Evolutionary conservation across 179 eudicot species (phyloP).

Genomic region (Corrigiola litoralis): DNA sequence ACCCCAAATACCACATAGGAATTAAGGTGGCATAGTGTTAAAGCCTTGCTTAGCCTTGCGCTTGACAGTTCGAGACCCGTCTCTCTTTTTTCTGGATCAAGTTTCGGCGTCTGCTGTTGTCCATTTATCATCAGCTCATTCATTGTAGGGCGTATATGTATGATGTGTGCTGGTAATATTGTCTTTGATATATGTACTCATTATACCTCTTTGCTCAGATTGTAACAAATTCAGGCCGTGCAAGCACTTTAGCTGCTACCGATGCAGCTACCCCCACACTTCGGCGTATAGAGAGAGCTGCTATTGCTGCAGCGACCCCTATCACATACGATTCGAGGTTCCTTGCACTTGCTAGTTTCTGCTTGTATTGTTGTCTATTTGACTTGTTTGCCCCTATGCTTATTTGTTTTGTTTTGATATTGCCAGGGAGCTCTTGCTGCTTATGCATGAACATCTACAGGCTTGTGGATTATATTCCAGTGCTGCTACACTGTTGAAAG

Average conservation of each 20-base stretch:
- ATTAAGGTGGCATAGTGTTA: too few species aligned
- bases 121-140: too few species aligned
- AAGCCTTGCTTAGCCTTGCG: too few species aligned
- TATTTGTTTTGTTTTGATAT: constrained; percentile 12
- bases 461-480: constrained; percentile 80
- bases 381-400: constrained; percentile 1
- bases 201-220: constrained; percentile 38
- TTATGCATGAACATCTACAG: constrained; percentile 91
- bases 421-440: constrained; percentile 85
- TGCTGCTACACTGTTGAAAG: constrained; percentile 71
- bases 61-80: too few species aligned
- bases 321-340: constrained; percentile 89
- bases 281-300: constrained; percentile 95
- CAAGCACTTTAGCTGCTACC: constrained; percentile 90
- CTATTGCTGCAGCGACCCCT: constrained; percentile 99
- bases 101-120: too few species aligned
- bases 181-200: not conserved
- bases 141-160: too few species aligned
- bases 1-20: too few species aligned
- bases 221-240: constrained; percentile 95
- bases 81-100: too few species aligned
- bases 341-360: constrained; percentile 3
- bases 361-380: not conserved
- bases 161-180: not conserved
- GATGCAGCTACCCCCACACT: constrained; percentile 97